Percentiles rank a stretch among this genome's conserved stretches.
These are phyloP conservation scores for Flaveria ramosissima DNA, from an alignment of 129 eudicot species.

Conservation along the genomic window DNA sequence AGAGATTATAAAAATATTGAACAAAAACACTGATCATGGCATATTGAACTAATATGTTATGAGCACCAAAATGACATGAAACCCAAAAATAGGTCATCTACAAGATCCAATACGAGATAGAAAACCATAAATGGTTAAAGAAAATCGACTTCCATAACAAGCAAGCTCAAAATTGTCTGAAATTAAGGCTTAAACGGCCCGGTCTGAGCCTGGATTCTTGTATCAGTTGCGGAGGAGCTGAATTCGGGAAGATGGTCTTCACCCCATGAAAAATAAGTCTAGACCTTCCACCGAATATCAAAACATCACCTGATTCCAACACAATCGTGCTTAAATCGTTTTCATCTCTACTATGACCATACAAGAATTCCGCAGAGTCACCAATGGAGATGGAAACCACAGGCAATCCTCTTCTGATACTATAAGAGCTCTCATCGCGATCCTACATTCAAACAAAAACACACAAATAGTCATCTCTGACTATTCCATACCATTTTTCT, in stretches of 20 bases:
- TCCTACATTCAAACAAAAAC: conserved; percentile 40
- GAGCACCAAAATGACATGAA: not conserved
- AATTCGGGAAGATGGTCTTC: conserved; percentile 36
- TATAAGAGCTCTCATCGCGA: conserved; percentile 48
- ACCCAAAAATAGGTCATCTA: not conserved
- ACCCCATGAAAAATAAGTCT: conserved; percentile 65
- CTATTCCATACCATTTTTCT: not conserved
- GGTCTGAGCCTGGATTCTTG: conserved; percentile 34
- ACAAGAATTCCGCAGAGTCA: conserved; percentile 56
- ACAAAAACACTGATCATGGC: not conserved
- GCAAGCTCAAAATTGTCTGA: conserved; percentile 39
- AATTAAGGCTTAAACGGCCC: conserved; percentile 24
- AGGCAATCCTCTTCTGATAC: conserved; percentile 29
- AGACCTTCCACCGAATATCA: conserved; percentile 48
- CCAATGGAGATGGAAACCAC: conserved; percentile 42
- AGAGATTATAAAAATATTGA: no score
- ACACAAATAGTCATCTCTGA: not conserved
- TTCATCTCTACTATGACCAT: conserved; percentile 47
- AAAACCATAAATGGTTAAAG: not conserved
- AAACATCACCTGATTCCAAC: conserved; percentile 10
- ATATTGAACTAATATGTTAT: not conserved
- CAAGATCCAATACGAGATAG: not conserved
- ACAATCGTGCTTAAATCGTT: not conserved
- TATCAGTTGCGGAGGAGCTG: conserved; percentile 45
- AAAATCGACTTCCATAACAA: not conserved